Evolutionary conservation across 140 eudicot genomes (phyloP).

Genomic region (Bidens hawaiensis): DNA sequence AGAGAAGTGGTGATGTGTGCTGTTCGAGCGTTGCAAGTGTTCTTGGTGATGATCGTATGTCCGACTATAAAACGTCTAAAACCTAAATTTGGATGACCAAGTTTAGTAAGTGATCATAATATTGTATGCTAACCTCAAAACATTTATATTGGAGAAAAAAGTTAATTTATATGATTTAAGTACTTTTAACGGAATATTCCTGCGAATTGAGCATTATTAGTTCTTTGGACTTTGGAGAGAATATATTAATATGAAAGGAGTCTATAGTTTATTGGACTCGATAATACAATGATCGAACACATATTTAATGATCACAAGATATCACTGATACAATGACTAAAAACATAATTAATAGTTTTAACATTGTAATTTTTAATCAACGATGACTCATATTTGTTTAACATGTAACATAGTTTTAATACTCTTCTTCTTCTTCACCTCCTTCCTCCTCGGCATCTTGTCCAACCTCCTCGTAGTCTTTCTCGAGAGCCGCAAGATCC

Average conservation of each 20-base stretch:
- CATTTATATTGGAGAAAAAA: no score
- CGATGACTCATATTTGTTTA: not conserved
- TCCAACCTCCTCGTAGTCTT: conserved; percentile 72
- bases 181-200: no score
- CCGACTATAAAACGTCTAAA: no score
- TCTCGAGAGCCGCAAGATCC: conserved; percentile 80
- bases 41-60: no score
- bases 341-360: not conserved
- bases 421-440: conserved; percentile 45
- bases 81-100: no score
- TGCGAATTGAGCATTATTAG: no score
- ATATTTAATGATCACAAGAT: not conserved
- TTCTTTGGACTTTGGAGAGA: no score
- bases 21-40: no score
- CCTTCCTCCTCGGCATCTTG: conserved; percentile 60
- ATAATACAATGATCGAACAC: not conserved
- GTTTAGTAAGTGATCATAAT: no score
- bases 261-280: not conserved
- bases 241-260: not conserved
- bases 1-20: no score
- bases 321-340: not conserved
- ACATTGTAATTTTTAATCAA: not conserved
- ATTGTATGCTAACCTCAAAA: no score
- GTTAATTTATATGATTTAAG: no score
- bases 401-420: conserved; percentile 7